phyloP scores from a whole-genome alignment of 2,329 filamentous ascomycete genomes.

The Colletotrichum liaoningense region DNA sequence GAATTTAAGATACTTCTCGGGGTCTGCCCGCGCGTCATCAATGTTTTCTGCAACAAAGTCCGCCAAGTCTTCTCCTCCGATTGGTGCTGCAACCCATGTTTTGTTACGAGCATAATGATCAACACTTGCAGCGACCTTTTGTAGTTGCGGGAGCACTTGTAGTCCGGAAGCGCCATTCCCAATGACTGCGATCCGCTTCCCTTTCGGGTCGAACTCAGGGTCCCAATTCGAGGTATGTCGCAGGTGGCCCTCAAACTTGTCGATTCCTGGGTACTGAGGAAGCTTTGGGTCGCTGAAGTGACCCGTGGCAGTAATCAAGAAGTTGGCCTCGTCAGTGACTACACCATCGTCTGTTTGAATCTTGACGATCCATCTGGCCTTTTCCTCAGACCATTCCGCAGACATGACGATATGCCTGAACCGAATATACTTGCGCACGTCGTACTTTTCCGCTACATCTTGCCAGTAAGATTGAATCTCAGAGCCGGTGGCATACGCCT shows the following conservation, averaged over 20 bases:
- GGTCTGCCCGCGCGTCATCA: conserved; percentile 66
- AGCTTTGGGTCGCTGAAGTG: conserved; percentile 74
- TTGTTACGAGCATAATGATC: conserved; percentile 74
- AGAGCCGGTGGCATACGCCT: conserved; percentile 72
- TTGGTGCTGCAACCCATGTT: conserved; percentile 76
- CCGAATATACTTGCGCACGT: conserved; percentile 69
- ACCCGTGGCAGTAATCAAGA: conserved; percentile 72
- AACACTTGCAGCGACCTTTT: conserved; percentile 59
- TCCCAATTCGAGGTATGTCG: conserved; percentile 74
- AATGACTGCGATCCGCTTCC: conserved; percentile 67
- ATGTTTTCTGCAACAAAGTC: conserved; percentile 63
- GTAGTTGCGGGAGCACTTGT: conserved; percentile 65
- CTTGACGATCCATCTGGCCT: conserved; percentile 66
- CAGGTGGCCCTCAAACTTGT: conserved; percentile 64
- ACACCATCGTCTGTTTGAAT: conserved; percentile 51
- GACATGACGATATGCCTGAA: conserved; percentile 65
- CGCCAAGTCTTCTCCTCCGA: conserved; percentile 66
- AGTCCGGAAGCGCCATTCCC: conserved; percentile 72
- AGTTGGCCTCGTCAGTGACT: conserved; percentile 62
- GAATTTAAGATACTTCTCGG: conserved; percentile 69
- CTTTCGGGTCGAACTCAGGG: conserved; percentile 56
- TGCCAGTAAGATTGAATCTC: conserved; percentile 79
- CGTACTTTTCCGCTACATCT: conserved; percentile 69
- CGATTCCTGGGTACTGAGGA: conserved; percentile 67
- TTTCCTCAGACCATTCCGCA: conserved; percentile 64